Conservation (phyloP, 768 basidiomycete genomes). For the Pisolithus marmoratus region DNA sequence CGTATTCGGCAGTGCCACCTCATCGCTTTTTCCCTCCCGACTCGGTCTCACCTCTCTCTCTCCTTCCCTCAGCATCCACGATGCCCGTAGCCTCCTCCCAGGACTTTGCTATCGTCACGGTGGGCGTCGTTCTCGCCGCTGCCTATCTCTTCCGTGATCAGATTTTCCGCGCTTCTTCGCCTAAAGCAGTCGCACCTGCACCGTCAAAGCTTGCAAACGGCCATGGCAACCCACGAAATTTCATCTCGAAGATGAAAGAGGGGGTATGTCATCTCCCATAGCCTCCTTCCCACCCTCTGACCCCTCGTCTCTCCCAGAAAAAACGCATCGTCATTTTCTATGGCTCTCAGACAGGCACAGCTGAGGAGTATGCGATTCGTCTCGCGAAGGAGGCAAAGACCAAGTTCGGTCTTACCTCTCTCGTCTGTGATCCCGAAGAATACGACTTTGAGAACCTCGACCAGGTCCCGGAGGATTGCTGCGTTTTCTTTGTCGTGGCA, state of each 20-base stretch:
- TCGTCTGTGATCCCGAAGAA: constrained; percentile 98
- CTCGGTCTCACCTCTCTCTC: background rate
- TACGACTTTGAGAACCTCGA: constrained; percentile 98
- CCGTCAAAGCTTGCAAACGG: constrained; percentile 50
- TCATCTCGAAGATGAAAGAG: constrained; percentile 90
- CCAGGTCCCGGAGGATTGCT: constrained; percentile 78
- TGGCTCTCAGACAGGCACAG: constrained; percentile 97
- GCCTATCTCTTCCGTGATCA: constrained; percentile 82
- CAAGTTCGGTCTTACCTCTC: constrained; percentile 90
- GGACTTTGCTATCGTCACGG: constrained; percentile 64
- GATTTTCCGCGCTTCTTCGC: constrained; percentile 63
- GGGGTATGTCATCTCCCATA: constrained; percentile 52
- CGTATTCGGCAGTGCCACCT: background rate
- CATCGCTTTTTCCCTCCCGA: background rate
- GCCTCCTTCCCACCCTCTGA: constrained; percentile 3
- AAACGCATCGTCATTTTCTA: constrained; percentile 97
- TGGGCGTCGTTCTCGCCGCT: constrained; percentile 73
- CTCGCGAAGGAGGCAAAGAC: constrained; percentile 97
- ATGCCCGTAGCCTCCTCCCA: constrained; percentile 64
- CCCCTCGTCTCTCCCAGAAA: constrained; percentile 50
- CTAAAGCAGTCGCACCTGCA: constrained; percentile 46
- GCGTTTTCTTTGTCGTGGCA: constrained; percentile 93
- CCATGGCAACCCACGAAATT: constrained; percentile 87
- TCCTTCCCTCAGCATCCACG: constrained; percentile 13
- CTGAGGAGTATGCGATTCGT: constrained; percentile 96